phyloP scores from a whole-genome alignment of 2,329 filamentous ascomycete species.

The Penicillium sp. region DNA sequence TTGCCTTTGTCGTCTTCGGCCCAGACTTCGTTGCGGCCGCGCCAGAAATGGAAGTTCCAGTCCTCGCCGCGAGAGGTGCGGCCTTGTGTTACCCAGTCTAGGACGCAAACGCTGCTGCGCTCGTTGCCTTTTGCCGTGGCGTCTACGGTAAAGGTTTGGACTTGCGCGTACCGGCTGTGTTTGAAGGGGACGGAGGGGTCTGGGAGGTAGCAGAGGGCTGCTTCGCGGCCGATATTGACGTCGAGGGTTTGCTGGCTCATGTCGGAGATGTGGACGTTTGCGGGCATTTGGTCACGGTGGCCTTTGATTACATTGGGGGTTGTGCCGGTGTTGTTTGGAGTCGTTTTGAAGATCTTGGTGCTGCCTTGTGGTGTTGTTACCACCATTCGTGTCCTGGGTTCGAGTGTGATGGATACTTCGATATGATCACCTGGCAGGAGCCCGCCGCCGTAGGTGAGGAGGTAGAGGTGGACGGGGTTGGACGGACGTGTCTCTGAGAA shows the following conservation, averaged over 20 bases:
- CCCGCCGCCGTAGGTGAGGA: constrained; percentile 92
- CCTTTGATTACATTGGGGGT: constrained; percentile 26
- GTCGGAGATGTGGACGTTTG: constrained; percentile 34
- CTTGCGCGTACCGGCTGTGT: constrained; percentile 78
- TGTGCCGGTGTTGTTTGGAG: constrained; percentile 16
- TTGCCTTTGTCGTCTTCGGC: constrained; percentile 37
- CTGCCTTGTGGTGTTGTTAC: constrained; percentile 67
- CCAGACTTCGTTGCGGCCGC: constrained; percentile 78
- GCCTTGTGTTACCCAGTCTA: constrained; percentile 94
- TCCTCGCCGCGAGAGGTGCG: constrained; percentile 80
- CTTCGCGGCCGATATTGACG: constrained; percentile 48
- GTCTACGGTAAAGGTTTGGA: constrained; percentile 69
- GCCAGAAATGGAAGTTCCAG: constrained; percentile 80
- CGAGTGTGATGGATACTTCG: constrained; percentile 67
- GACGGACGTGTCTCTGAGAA: constrained; percentile 31
- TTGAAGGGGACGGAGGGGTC: constrained; percentile 93
- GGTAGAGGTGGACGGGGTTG: constrained; percentile 72
- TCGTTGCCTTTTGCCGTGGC: constrained; percentile 37
- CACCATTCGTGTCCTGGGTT: constrained; percentile 62
- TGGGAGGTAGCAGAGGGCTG: constrained; percentile 66
- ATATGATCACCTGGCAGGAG: constrained; percentile 85
- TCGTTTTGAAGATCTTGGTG: constrained; percentile 93
- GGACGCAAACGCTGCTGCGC: constrained; percentile 65
- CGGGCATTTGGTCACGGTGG: constrained; percentile 35
- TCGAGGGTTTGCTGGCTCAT: constrained; percentile 51